These are phyloP conservation scores for Neurospora africana DNA, from an alignment of 495 filamentous ascomycete genomes.

Conservation along the genomic window DNA sequence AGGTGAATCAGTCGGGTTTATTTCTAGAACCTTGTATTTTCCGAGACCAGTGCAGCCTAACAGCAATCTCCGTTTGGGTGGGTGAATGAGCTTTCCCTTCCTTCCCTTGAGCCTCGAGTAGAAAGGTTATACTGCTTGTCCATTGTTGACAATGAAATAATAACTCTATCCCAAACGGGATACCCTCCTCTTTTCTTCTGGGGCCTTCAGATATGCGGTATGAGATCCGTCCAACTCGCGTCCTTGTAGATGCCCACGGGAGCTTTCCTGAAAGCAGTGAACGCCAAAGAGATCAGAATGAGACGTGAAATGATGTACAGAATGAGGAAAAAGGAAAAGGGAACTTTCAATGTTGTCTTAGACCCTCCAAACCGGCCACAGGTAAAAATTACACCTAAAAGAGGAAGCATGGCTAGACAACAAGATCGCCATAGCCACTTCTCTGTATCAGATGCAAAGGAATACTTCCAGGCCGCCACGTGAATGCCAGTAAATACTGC, in stretches of 20 bases:
- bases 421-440: neutral
- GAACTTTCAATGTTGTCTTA: no score
- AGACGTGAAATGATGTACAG: neutral
- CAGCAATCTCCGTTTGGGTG: no score
- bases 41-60: no score
- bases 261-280: neutral
- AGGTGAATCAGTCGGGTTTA: neutral
- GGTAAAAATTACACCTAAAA: neutral
- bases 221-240: neutral
- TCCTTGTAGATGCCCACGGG: neutral
- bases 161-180: neutral
- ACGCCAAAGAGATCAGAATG: neutral
- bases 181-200: rapidly evolving
- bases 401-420: neutral
- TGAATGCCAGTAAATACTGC: neutral
- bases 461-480: neutral
- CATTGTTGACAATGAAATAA: neutral
- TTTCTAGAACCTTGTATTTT: no score
- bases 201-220: neutral
- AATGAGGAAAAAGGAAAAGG: neutral
- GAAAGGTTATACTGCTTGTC: neutral
- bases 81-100: no score
- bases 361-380: no score
- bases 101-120: neutral
- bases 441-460: neutral